phyloP scores from a whole-genome alignment of 768 basidiomycete genomes.

The Lactarius tabidus region DNA sequence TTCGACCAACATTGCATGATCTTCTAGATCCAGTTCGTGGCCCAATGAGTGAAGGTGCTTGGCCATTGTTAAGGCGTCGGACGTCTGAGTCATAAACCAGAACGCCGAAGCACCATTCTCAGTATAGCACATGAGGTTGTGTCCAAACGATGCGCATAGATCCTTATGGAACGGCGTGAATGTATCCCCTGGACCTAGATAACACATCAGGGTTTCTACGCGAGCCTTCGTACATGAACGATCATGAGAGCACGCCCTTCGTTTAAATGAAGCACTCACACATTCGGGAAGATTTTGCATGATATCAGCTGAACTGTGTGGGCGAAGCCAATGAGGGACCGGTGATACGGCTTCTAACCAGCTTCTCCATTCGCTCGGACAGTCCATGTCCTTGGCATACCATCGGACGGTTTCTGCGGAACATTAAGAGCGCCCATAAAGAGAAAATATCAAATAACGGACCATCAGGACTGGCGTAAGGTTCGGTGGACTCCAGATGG shows the following conservation, averaged over 20 bases:
- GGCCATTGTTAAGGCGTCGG: conserved; percentile 50
- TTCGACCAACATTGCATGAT: conserved; percentile 55
- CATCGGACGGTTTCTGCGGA: conserved; percentile 52
- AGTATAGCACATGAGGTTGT: conserved; percentile 83
- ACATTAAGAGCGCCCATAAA: conserved; percentile 3
- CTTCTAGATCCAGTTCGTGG: conserved; percentile 71
- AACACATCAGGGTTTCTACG: conserved; percentile 83
- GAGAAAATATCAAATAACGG: conserved; percentile 2
- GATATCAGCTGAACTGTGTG: conserved; percentile 53
- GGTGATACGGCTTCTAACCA: conserved; percentile 49
- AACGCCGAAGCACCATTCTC: conserved; percentile 68
- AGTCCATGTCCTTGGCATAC: conserved; percentile 76
- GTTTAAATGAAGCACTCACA: conserved; percentile 37
- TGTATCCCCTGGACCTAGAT: conserved; percentile 76
- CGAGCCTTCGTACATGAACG: conserved; percentile 22
- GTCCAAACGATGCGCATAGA: conserved; percentile 77
- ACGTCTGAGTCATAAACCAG: conserved; percentile 81
- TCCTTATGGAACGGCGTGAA: conserved; percentile 86
- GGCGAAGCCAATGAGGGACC: conserved; percentile 52
- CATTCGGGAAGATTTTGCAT: conserved; percentile 50
- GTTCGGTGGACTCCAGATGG: conserved; percentile 5
- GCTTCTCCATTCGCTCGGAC: conserved; percentile 59
- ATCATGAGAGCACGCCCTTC: conserved; percentile 10
- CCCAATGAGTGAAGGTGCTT: conserved; percentile 54
- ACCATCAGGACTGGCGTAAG: conserved; percentile 12